A percentile compares a stretch with the other conserved stretches of the same genome.
Conservation (phyloP, 225 moss, liverwort and hornwort genomes). For the Rhytidiadelphus loreus region DNA sequence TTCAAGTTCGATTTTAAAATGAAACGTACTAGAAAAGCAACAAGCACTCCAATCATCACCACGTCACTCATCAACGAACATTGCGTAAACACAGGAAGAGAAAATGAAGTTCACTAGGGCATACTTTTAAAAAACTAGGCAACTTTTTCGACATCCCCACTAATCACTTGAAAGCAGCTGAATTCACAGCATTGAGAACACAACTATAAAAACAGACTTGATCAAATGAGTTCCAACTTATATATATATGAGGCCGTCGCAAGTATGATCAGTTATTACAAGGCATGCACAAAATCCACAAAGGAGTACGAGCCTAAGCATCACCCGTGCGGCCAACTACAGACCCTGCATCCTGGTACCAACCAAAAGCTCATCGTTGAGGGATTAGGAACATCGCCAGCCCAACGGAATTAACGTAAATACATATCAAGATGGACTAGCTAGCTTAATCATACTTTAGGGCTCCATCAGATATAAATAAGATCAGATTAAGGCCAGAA, state of each 20-base stretch:
- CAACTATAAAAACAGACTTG: not conserved
- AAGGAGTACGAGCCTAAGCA: conserved; percentile 32
- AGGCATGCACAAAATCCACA: conserved; percentile 26
- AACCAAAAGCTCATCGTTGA: conserved; percentile 43
- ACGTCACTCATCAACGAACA: not conserved
- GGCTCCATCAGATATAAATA: not conserved
- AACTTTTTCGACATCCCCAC: not conserved
- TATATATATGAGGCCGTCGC: not conserved
- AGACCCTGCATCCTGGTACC: conserved; percentile 51
- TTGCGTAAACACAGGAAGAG: not conserved
- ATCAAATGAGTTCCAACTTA: not conserved
- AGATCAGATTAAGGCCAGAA: not conserved
- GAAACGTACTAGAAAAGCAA: too few species aligned
- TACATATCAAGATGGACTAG: conserved; percentile 7
- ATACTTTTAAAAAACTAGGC: not conserved
- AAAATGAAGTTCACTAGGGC: not conserved
- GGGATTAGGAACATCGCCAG: conserved; percentile 17
- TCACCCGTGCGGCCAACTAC: conserved; percentile 56
- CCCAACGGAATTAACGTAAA: conserved; percentile 8
- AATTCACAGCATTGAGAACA: not conserved
- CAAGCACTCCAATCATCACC: not conserved
- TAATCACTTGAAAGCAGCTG: too few species aligned
- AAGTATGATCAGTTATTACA: conserved; percentile 20
- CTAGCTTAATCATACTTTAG: not conserved
- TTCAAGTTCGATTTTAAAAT: not conserved